phyloP scores from a whole-genome alignment of 495 filamentous ascomycete species.

The Penicillium egyptiacum region DNA sequence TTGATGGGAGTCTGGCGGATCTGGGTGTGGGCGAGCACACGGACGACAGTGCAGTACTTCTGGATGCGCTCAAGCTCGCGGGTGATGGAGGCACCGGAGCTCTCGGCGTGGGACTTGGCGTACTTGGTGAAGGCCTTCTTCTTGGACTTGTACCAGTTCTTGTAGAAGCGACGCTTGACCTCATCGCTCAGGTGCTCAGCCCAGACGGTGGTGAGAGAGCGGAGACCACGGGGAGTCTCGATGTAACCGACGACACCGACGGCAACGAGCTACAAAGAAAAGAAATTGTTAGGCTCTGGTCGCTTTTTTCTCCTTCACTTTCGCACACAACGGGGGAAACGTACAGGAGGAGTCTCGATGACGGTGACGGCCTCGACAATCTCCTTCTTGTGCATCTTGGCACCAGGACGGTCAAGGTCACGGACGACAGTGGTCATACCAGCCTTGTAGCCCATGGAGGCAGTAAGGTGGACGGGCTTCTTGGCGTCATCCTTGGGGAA shows the following conservation, averaged over 20 bases:
- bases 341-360: conserved; percentile 99
- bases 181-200: conserved; percentile 98
- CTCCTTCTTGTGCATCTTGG: conserved; percentile 99
- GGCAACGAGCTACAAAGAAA: conserved; percentile 78
- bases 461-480: conserved; percentile 98
- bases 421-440: conserved; percentile 99
- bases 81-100: conserved; percentile 80
- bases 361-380: conserved; percentile 98
- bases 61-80: conserved; percentile 99
- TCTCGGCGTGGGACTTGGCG: conserved; percentile 98
- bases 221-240: conserved; percentile 99
- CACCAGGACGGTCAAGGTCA: conserved; percentile 98
- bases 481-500: conserved; percentile 99
- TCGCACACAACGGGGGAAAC: conserved; percentile 33
- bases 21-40: conserved; percentile 98
- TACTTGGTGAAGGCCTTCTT: conserved; percentile 99
- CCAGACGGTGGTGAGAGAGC: conserved; percentile 99
- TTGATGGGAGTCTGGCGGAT: conserved; percentile 98
- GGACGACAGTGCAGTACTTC: conserved; percentile 99
- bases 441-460: conserved; percentile 99
- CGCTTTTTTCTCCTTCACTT: not conserved
- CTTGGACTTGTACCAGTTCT: conserved; percentile 99
- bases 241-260: conserved; percentile 99
- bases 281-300: conserved; percentile 7
- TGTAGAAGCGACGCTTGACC: conserved; percentile 99